Base-by-base conservation (phyloP, 805 yeast genomes). In the Metschnikowia cubensis region DNA sequence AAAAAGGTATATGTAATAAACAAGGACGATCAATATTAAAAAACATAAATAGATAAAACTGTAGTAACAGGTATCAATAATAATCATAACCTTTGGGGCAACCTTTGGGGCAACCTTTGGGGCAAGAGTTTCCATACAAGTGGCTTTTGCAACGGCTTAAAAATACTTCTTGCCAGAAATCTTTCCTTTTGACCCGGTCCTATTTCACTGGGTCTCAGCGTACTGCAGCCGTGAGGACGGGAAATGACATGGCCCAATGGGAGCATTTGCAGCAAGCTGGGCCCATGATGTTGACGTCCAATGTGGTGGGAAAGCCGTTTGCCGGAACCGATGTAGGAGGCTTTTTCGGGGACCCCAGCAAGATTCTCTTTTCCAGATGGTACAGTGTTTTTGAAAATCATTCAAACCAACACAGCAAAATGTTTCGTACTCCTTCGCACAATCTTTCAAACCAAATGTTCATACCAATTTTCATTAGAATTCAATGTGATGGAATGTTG, bases 241-340 rank as follows among this genome's bases (percentile, higher is more conserved):
- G 99, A 40, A 99, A 94, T 66, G 94, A 92, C 66, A 85, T 82
- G 79, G 89, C 97, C 2, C 84, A 79, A 56, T 94, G 99, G 99
- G 94, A 85, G 54, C 87, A 89, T 60, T 74, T 94, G 53, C 75
- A 78, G 57, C 76, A 81, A 4, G 87, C 97, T 0, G 77, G 89
- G 41, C 97, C 98, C 6, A 91, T 90, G 96, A 67, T 89, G 14
- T 73, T 94, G 51, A 87, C 95, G 3, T 78, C 84, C 56, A 89
- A 90, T 42, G 71, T 88, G 29, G 88, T 82, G 1, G 96, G 96
- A 7, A 84, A 82, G 83, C 96, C 97, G 31, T 92, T 91, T 69
- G 79, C 87, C 6, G 99, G 99, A 7, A 92, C 97, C 7, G 99
- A 94, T 70, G 92, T 94, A 42, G 98, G 97, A 33, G 99, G 99